Evolutionary conservation across 75 land plant species (phyloP).

Genomic region (Pinus tabuliformis): DNA sequence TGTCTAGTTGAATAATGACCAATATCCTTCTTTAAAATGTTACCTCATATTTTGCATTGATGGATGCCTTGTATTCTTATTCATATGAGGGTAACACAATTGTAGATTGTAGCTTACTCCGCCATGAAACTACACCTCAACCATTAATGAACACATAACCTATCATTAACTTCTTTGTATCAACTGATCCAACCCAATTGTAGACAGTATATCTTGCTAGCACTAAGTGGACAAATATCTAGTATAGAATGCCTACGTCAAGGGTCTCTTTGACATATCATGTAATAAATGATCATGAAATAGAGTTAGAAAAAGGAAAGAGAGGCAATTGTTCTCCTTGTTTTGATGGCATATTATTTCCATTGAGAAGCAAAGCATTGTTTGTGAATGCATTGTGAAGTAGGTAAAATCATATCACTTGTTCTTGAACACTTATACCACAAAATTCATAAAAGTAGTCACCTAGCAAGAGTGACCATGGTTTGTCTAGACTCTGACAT

Average conservation of each 20-base stretch:
- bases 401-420: too few relatives aligned
- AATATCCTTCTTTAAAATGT: background rate
- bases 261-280: background rate
- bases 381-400: too few relatives aligned
- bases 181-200: background rate
- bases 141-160: background rate
- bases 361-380: too few relatives aligned
- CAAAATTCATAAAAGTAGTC: too few relatives aligned
- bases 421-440: too few relatives aligned
- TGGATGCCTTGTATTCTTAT: background rate
- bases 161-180: background rate
- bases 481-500: too few relatives aligned
- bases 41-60: background rate
- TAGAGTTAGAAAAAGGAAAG: too few relatives aligned
- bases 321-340: too few relatives aligned
- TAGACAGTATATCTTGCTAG: background rate
- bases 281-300: too few relatives aligned
- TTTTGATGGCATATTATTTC: too few relatives aligned
- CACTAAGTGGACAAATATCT: background rate
- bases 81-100: background rate
- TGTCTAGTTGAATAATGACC: background rate
- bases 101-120: background rate
- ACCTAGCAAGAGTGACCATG: too few relatives aligned
- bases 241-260: background rate
- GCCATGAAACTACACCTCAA: background rate